Base-by-base conservation (phyloP, 1,284 basidiomycete genomes). In the Cutaneotrichosporon spelunceum region DNA sequence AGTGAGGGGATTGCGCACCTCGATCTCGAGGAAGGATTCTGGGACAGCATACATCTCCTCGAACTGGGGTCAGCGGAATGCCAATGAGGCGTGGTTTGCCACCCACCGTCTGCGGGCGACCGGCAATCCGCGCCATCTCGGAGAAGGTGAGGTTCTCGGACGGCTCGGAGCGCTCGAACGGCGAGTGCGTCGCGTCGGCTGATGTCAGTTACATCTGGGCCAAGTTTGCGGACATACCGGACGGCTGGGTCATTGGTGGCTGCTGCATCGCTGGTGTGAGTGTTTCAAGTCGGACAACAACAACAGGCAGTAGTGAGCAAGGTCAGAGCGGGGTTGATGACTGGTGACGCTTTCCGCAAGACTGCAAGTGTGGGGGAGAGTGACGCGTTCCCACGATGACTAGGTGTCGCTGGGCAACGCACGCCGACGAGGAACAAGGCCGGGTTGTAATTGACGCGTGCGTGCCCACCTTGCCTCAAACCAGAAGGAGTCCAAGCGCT, bases 11-110 rank as follows among this genome's bases (percentile, higher is more conserved):
- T 96, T 97, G 69, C 91, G 83, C 9, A 99, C 93, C 80, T 99
- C 96, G 69, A 99, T 97, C 82, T 99, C 96, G 60, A 99, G 82
- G 78, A 97, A 98, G 76, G 93, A 96, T 80, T 99, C 96, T 34
- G 91, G 91, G 10, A 93, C 88, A 68, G 89, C 91, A 76, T 97
- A 98, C 92, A 97, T 97, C 82, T 98, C 94, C 80, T 97, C 94
- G 70, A 94, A 92, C 90, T 93, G 66, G 53, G 61, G 59, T 56
- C 16, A 60, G 56, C 26, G 16, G 23, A 11, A 14, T 42, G 9
- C 19, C 1, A 16, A 5, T n/a, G 7, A 9, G 56, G 30, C 30
- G 39, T 19, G 19, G 19, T 42, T 42, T n/a, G 39, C 39, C 39
- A 82, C 89, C 81, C 77, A 91, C 90, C 42, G 89, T 91, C 81